A percentile compares a stretch with the other conserved stretches of the same genome.
These are phyloP conservation scores for Lactuca saligna DNA, from an alignment of 129 eudicot genomes.

Conservation along the genomic window DNA sequence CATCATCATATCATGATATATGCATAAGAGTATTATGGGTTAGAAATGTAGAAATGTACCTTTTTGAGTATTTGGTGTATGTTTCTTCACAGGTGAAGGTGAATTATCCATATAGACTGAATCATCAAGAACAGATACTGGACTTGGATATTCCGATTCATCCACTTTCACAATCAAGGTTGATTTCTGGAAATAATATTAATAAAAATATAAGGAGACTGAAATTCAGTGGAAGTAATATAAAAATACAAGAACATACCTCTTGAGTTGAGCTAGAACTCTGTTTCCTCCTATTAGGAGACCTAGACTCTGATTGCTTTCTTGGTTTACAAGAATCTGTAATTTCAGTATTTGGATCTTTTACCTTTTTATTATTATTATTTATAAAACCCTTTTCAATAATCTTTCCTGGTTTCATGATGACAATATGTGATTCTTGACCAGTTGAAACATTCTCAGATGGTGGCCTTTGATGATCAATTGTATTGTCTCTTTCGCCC, in stretches of 20 bases:
- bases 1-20: neutral
- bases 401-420: slow-evolving; percentile 82
- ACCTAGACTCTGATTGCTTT: slow-evolving; percentile 58
- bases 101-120: slow-evolving; percentile 46
- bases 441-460: slow-evolving; percentile 24
- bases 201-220: neutral
- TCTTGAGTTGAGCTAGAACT: slow-evolving; percentile 36
- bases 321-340: slow-evolving; percentile 56
- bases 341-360: slow-evolving; percentile 45
- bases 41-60: slow-evolving; percentile 40
- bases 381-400: slow-evolving; percentile 38
- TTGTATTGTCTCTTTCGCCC: slow-evolving; percentile 24
- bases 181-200: slow-evolving; percentile 46
- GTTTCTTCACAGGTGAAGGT: slow-evolving; percentile 53
- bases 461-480: slow-evolving; percentile 9
- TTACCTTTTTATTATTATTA: slow-evolving; percentile 25
- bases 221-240: neutral
- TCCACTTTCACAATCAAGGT: slow-evolving; percentile 29
- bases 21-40: neutral
- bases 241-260: slow-evolving; percentile 35
- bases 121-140: slow-evolving; percentile 85
- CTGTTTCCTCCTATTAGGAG: slow-evolving; percentile 54
- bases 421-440: slow-evolving; percentile 67
- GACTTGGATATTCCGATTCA: slow-evolving; percentile 72
- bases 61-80: slow-evolving; percentile 30